These are phyloP conservation scores for Aphanocladium album DNA, from an alignment of 2,329 filamentous ascomycete genomes.

Conservation along the genomic window DNA sequence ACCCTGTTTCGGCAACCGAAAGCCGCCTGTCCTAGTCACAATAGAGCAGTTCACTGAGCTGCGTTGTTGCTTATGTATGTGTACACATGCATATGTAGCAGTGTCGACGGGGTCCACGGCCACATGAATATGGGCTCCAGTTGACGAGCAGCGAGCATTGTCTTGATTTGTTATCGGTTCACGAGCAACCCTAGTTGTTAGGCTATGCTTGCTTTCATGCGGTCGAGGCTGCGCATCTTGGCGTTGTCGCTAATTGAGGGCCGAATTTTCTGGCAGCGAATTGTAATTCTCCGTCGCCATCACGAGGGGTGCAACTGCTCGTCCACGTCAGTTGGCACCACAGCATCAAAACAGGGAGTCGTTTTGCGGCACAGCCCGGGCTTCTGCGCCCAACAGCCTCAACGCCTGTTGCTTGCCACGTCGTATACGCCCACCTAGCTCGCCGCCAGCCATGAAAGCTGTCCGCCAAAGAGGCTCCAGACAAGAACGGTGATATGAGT, in stretches of 20 bases:
- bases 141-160: too few species aligned
- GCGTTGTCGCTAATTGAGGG: not conserved
- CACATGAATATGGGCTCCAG: too few species aligned
- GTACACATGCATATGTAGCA: not conserved
- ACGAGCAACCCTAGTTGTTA: too few species aligned
- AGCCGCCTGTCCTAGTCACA: not conserved
- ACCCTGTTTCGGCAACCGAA: not conserved
- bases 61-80: not conserved
- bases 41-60: not conserved
- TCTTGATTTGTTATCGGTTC: too few species aligned
- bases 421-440: not conserved
- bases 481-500: not conserved
- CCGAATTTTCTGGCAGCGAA: not conserved
- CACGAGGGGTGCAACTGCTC: not conserved
- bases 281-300: not conserved
- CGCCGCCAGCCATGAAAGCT: not conserved
- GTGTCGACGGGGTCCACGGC: too few species aligned
- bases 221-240: not conserved
- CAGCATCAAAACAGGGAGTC: not conserved
- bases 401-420: not conserved
- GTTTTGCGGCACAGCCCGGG: not conserved
- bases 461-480: not conserved
- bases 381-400: not conserved
- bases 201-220: too few species aligned
- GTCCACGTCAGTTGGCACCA: not conserved